Base-by-base conservation (phyloP, 1,284 basidiomycete species). In the Puccinia polysora region DNA sequence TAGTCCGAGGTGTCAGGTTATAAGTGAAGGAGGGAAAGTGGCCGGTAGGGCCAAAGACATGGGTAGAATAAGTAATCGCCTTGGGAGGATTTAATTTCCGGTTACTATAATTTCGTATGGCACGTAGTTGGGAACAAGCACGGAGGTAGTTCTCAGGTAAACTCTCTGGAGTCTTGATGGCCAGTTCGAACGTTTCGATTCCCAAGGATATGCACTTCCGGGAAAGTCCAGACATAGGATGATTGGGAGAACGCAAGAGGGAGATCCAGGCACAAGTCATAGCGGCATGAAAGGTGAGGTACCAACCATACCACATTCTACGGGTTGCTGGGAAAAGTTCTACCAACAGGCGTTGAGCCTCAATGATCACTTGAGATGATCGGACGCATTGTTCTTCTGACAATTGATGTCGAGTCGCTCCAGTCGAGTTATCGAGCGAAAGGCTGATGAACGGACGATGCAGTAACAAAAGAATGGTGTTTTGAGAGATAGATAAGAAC, bases 211-310 rank as follows among this genome's bases (percentile, higher is more conserved):
- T 40, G 32, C 65, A 68, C 30, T 55, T 40, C 43, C 38, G 34
- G 5, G 49, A 53, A 8, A 58, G 36, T 15, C 52, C 36, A 40
- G 52, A 68, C 49, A 68, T 56, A 10, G 52, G 38, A 18, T 40
- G 52, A n/a, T 53, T 68, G 15, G 40, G 52, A 10, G 52, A 20
- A 10, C 55, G 52, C 7, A 68, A 43, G 32, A 58, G 52, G 10
- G 65, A 56, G 25, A 68, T 68, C 65, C 65, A 68, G 47, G 65
- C 65, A n/a, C 49, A 68, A 14, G 65, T 68, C 65, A 68, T 68
- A 14, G 65, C 65, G 6, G 65, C 65, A 23, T 68, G 65, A 68
- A 68, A 68, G 1, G 65, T 68, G 23, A 56, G 38, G 38, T 68
- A 68, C 65, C 65, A 68, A 14, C 65, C 65, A 36, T 68, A 68